Evolutionary conservation across 129 eudicot genomes (phyloP), one percentile per base, ranked within the genome.

Genomic region (Pulicaria dysenterica): DNA sequence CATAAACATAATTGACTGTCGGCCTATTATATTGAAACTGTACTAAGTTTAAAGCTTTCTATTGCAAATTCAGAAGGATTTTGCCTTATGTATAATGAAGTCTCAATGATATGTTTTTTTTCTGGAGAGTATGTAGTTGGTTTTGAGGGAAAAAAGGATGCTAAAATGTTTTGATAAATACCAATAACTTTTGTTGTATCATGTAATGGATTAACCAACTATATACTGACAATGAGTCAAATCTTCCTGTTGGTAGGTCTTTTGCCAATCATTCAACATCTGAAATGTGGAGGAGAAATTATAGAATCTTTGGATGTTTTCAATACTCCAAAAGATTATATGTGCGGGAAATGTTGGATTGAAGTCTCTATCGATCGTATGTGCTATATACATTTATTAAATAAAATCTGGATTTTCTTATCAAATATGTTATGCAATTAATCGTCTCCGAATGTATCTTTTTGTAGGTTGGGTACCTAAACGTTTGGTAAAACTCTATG

Each of bases 391-490:
- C 37, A 43, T 34, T 4, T 14, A 1, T 36, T 37, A 5, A 34
- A 16, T 7, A n/a, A 5, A 24, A 24, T 24, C 31, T 0, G 31
- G 2, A 24, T 24, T 24, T 16, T 48, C 15, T 60, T 8, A 36
- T 15, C 41, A 75, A 36, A 36, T 43, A 44, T 15, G 15, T 9
- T 34, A 73, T 45, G 39, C 57, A 60, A 62, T 48, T 46, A 36
- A 47, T 46, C 15, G n/a, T 55, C 15, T 62, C 36, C n/a, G 42
- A 79, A 58, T 57, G 70, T 17, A 39, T 61, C 50, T 66, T 77
- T 58, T 47, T 24, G 73, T 88, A 90, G 98, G 77, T 44, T 87
- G 95, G 95, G 88, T 84, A 59, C 86, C 89, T 72, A 94, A 88
- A 78, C 83, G 88, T 53, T 70, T 90, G 79, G 77, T 94, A 79